Conservation (phyloP, 306 rosid species). For the Corylus americana region DNA sequence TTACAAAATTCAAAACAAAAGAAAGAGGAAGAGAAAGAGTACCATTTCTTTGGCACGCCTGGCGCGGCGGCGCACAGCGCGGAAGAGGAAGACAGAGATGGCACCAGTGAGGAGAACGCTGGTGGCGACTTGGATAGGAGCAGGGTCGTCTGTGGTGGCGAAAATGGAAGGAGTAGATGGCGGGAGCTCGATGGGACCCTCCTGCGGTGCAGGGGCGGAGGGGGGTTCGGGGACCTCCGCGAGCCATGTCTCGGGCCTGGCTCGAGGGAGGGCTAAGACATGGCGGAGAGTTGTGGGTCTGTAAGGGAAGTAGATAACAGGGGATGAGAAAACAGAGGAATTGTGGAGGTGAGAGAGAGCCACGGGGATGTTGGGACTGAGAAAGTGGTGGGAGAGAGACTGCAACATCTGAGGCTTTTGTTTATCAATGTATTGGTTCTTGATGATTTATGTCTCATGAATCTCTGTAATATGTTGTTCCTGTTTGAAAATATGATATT, state of each 20-base stretch:
- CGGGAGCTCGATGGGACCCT: slow-evolving; percentile 75
- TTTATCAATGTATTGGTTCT: not conserved
- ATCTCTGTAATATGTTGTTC: not conserved
- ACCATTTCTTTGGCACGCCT: slow-evolving; percentile 81
- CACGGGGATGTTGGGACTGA: slow-evolving; percentile 36
- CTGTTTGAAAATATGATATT: not conserved
- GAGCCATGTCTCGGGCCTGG: slow-evolving; percentile 37
- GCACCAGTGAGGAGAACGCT: slow-evolving; percentile 91
- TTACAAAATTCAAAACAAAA: not conserved
- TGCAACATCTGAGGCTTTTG: slow-evolving; percentile 52
- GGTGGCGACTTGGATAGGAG: slow-evolving; percentile 76
- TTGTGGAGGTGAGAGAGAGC: slow-evolving; percentile 15
- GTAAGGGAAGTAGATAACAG: slow-evolving; percentile 31
- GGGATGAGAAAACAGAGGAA: slow-evolving; percentile 21
- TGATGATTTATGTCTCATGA: not conserved
- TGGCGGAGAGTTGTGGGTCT: slow-evolving; percentile 46
- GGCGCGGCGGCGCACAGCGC: slow-evolving; percentile 87
- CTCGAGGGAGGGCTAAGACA: slow-evolving; percentile 36
- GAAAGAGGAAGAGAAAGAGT: not conserved
- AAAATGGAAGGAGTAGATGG: slow-evolving; percentile 59
- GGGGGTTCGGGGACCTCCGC: slow-evolving; percentile 46
- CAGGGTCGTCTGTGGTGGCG: slow-evolving; percentile 71
- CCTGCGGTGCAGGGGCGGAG: slow-evolving; percentile 30
- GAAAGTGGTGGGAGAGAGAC: slow-evolving; percentile 41
- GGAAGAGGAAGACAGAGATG: slow-evolving; percentile 78